Evolutionary conservation across 2,329 filamentous ascomycete genomes (phyloP).

Genomic region (Paracoccidioides brasiliensis): DNA sequence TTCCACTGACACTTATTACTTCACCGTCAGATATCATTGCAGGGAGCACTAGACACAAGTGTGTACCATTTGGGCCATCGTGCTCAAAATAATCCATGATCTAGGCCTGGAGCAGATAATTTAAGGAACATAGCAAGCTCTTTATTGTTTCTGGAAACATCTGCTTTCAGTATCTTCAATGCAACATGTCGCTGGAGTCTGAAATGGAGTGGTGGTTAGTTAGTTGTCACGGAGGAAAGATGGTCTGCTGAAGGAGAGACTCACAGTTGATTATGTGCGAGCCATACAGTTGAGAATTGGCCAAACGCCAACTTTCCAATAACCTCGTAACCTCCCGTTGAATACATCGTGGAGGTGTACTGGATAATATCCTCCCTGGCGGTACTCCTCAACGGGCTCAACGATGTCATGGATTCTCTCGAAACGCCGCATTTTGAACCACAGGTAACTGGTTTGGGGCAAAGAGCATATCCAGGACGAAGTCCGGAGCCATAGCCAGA

Average conservation of each 20-base stretch:
- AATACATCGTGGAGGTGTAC: slow-evolving; percentile 16
- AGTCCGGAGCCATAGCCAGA: background rate
- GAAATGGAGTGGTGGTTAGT: background rate
- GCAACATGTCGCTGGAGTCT: slow-evolving; percentile 13
- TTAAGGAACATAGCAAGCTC: slow-evolving; percentile 14
- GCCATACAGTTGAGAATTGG: slow-evolving; percentile 16
- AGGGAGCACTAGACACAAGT: slow-evolving; percentile 17
- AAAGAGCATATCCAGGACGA: background rate
- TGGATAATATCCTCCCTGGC: slow-evolving; percentile 16
- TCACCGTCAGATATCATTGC: slow-evolving; percentile 16
- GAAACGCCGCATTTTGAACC: slow-evolving; percentile 12
- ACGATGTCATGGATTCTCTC: slow-evolving; percentile 15
- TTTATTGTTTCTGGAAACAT: slow-evolving; percentile 11
- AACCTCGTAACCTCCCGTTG: slow-evolving; percentile 13
- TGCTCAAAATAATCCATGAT: slow-evolving; percentile 18
- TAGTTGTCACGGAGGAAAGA: slow-evolving; percentile 4
- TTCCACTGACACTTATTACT: slow-evolving; percentile 10
- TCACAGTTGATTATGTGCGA: slow-evolving; percentile 12
- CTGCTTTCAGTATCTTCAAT: slow-evolving; percentile 17
- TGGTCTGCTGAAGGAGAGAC: background rate
- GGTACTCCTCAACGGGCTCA: slow-evolving; percentile 17
- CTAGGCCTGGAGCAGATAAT: slow-evolving; percentile 4
- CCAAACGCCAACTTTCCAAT: slow-evolving; percentile 13
- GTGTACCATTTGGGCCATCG: slow-evolving; percentile 14
- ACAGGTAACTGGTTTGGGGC: background rate